Base-by-base conservation (phyloP, 1,284 basidiomycete species). In the Somion occarium region DNA sequence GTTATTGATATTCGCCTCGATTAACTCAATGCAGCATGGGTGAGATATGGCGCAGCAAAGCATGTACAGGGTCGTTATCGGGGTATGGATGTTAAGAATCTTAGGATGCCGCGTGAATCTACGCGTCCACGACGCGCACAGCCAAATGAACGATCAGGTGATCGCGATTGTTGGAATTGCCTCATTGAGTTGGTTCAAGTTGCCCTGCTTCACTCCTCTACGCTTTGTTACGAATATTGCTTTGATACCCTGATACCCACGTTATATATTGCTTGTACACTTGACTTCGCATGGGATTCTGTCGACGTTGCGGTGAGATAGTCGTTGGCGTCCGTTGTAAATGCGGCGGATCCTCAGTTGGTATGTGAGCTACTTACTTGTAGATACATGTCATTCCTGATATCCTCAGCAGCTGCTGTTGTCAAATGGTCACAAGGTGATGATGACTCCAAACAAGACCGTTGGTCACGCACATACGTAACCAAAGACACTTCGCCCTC, bases 261-360 rank as follows among this genome's bases (percentile, higher is more conserved):
- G 23, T 25, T 46, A n/a, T n/a, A 22, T 9, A 22, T 26, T 45
- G 5, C 9, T 26, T 45, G 44, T 23, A 23, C 44, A 9, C 11
- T 13, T 23, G 3, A 43, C 13, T 23, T 48, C 42, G 15, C 13
- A 90, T 91, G 88, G 85, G 83, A 23, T 91, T 90, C 59, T 91
- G 88, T 69, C 76, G 85, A 56, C 75, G 85, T 66, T 91, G 88
- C 59, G 88, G 88, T 54, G 84, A 90, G 56, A 89, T 91, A 54
- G 87, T 90, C 24, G 62, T 73, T 42, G 82, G 80, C 42, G 66
- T 70, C 44, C 81, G 83, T 50, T 89, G 88, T 67, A 84, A 80
- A 69, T 91, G 88, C 67, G 88, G 88, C 58, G 88, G 88, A 48
- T 71, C 74, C 20, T 71, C 85, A 50, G 88, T 88, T 53, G 88